Conservation (phyloP, 2,329 filamentous ascomycete species). For the Fusarium sublunatum region DNA sequence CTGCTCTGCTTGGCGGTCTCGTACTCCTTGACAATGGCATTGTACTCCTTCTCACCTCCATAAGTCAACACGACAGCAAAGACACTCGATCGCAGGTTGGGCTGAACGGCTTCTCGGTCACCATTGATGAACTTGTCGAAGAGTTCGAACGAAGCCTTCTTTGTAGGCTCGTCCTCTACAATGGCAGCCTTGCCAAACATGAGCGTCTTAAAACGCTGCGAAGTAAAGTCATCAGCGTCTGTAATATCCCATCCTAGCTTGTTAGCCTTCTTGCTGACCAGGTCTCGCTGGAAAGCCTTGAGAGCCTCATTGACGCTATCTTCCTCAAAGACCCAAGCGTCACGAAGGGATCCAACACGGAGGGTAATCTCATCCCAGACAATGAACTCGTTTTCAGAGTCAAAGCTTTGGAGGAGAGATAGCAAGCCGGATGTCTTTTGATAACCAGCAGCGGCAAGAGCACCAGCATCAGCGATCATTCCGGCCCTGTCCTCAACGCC, state of each 20-base stretch:
- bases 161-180: slow-evolving; percentile 80
- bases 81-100: slow-evolving; percentile 88
- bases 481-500: slow-evolving; percentile 92
- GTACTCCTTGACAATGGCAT: slow-evolving; percentile 46
- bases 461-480: slow-evolving; percentile 93
- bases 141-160: slow-evolving; percentile 87
- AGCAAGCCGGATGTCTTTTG: slow-evolving; percentile 92
- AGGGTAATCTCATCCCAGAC: slow-evolving; percentile 94
- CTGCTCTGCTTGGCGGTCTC: slow-evolving; percentile 72
- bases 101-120: slow-evolving; percentile 84
- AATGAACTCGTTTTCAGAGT: slow-evolving; percentile 85
- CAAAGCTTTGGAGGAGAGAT: slow-evolving; percentile 85
- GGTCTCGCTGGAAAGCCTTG: slow-evolving; percentile 82
- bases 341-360: slow-evolving; percentile 80
- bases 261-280: slow-evolving; percentile 84
- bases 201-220: slow-evolving; percentile 94
- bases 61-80: slow-evolving; percentile 87
- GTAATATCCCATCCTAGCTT: slow-evolving; percentile 89
- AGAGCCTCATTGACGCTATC: slow-evolving; percentile 77
- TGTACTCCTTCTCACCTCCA: slow-evolving; percentile 72
- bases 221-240: slow-evolving; percentile 85
- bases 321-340: slow-evolving; percentile 85
- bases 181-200: slow-evolving; percentile 87
- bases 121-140: slow-evolving; percentile 85
- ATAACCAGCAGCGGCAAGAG: slow-evolving; percentile 88